These are phyloP conservation scores for Metarhizium guizhouense DNA, from an alignment of 2,329 filamentous ascomycete genomes.

Conservation along the genomic window DNA sequence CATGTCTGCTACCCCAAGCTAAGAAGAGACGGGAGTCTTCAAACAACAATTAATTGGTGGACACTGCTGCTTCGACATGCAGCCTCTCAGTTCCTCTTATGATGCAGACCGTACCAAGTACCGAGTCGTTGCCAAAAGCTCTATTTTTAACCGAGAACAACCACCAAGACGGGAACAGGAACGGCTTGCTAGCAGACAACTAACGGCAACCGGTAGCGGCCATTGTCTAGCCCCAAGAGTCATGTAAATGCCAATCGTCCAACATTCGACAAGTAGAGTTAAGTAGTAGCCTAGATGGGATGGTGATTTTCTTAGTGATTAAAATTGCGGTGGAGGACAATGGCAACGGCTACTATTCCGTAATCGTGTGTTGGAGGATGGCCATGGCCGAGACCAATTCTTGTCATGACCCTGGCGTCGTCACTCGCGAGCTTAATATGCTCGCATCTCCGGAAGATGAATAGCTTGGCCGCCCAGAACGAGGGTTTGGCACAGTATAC, in stretches of 20 bases:
- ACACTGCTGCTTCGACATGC: too few species aligned
- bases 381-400: neutral
- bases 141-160: too few species aligned
- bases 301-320: neutral
- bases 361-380: neutral
- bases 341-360: neutral
- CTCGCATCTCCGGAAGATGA: neutral
- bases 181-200: too few species aligned
- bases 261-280: neutral
- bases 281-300: neutral
- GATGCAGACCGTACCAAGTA: too few species aligned
- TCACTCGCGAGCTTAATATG: neutral
- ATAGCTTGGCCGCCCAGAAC: neutral
- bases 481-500: neutral
- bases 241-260: neutral
- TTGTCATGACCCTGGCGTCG: neutral
- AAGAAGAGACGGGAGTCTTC: too few species aligned
- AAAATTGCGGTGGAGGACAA: neutral
- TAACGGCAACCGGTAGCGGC: too few species aligned
- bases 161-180: too few species aligned
- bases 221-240: neutral
- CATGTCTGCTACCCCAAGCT: too few species aligned
- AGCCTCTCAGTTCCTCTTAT: too few species aligned
- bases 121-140: too few species aligned
- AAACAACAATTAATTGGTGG: too few species aligned